phyloP scores from a whole-genome alignment of 106 monocot genomes.

The Dendrobium chrysotoxum region DNA sequence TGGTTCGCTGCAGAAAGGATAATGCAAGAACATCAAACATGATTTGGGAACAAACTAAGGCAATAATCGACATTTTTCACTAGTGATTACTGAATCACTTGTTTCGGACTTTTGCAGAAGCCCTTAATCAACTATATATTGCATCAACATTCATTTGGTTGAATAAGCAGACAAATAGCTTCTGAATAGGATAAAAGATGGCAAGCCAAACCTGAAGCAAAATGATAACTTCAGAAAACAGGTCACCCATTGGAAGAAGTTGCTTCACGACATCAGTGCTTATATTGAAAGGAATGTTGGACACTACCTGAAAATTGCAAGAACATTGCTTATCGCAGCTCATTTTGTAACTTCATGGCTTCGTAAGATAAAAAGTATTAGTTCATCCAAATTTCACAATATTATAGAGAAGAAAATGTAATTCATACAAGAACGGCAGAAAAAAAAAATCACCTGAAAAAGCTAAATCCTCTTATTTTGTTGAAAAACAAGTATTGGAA shows the following conservation, averaged over 20 bases:
- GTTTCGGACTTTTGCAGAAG: background rate
- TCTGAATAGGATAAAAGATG: background rate
- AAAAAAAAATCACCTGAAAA: background rate
- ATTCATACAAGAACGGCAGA: background rate
- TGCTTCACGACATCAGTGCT: slow-evolving; percentile 79
- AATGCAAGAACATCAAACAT: background rate
- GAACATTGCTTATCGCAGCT: background rate
- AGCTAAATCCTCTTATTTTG: background rate
- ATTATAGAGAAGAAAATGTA: background rate
- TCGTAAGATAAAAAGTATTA: background rate
- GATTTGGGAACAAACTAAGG: background rate
- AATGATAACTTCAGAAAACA: slow-evolving; percentile 83
- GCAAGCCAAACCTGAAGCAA: slow-evolving; percentile 82
- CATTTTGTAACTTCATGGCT: background rate
- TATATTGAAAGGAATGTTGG: slow-evolving; percentile 97
- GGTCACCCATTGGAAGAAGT: slow-evolving; percentile 92
- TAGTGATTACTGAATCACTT: background rate
- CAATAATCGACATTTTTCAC: background rate
- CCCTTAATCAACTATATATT: background rate
- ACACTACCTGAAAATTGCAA: slow-evolving; percentile 60
- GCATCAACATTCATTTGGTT: background rate
- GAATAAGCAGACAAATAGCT: background rate
- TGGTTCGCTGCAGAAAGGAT: background rate
- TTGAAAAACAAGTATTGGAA: background rate
- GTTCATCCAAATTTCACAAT: background rate